Evolutionary conservation across 106 monocot genomes (phyloP).

Genomic region (Xerophyta viscosa): DNA sequence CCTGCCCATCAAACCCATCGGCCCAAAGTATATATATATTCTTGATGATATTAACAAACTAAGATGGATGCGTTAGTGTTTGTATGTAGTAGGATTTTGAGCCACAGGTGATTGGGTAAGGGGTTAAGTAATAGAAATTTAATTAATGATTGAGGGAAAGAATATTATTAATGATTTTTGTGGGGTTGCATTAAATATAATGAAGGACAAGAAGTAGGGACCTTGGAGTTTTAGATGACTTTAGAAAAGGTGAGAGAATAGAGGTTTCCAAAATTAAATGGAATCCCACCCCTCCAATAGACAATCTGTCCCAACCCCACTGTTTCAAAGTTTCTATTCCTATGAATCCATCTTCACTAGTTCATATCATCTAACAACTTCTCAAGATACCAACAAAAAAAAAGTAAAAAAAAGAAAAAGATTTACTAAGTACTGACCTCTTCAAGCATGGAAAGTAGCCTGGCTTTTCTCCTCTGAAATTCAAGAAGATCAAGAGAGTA

Average conservation of each 20-base stretch:
- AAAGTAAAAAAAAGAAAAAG: neutral
- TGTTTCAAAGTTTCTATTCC: too few relatives aligned
- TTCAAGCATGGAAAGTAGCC: conserved; percentile 50
- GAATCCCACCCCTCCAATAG: conserved; percentile 21
- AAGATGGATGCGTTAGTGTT: too few relatives aligned
- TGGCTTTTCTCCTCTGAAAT: conserved; percentile 51
- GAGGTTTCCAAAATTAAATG: conserved; percentile 44
- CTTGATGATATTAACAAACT: too few relatives aligned
- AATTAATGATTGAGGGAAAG: neutral
- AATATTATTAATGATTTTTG: too few relatives aligned
- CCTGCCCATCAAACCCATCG: too few relatives aligned
- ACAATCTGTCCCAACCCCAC: conserved; percentile 27
- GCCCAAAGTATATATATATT: too few relatives aligned
- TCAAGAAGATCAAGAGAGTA: conserved; percentile 46
- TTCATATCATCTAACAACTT: too few relatives aligned
- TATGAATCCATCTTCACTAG: too few relatives aligned
- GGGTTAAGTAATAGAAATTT: too few relatives aligned
- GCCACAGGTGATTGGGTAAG: too few relatives aligned
- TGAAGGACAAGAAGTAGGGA: conserved; percentile 3
- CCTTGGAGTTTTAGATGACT: conserved; percentile 9
- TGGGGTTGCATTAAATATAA: conserved; percentile 23
- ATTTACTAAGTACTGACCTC: conserved; percentile 27
- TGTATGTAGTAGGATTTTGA: too few relatives aligned
- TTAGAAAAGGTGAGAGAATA: conserved; percentile 24
- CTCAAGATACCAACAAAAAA: neutral